Conservation (phyloP, 2,329 filamentous ascomycete species). For the Monosporascus sp. region DNA sequence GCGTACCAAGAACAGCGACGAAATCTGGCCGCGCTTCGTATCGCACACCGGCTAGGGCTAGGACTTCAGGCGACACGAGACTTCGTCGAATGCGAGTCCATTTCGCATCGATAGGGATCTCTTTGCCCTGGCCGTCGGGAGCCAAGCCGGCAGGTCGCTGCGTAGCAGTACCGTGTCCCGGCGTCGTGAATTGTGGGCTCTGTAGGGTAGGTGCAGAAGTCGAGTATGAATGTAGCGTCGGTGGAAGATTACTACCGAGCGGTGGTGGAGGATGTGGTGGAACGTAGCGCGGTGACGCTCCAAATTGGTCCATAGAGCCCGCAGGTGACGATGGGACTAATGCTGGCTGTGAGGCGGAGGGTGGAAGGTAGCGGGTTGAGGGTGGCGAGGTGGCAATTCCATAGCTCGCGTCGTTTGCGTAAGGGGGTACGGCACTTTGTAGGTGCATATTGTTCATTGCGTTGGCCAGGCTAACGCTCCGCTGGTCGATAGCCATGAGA, state of each 20-base stretch:
- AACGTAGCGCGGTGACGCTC: slow-evolving; percentile 34
- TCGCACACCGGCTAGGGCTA: slow-evolving; percentile 48
- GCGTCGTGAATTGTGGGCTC: slow-evolving; percentile 7
- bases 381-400: slow-evolving; percentile 31
- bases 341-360: slow-evolving; percentile 28
- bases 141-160: slow-evolving; percentile 36
- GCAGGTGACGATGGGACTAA: slow-evolving; percentile 28
- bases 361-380: slow-evolving; percentile 25
- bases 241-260: slow-evolving; percentile 28
- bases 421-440: slow-evolving; percentile 22
- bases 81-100: slow-evolving; percentile 55
- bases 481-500: slow-evolving; percentile 41
- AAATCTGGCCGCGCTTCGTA: slow-evolving; percentile 57
- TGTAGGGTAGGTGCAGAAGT: slow-evolving; percentile 20
- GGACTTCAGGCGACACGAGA: slow-evolving; percentile 52
- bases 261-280: slow-evolving; percentile 30
- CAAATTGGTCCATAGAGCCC: slow-evolving; percentile 18
- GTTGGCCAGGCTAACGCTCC: slow-evolving; percentile 33
- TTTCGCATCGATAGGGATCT: slow-evolving; percentile 50
- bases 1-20: slow-evolving; percentile 53
- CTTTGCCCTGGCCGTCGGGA: slow-evolving; percentile 51
- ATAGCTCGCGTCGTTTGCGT: slow-evolving; percentile 23
- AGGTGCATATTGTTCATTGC: slow-evolving; percentile 38
- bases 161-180: slow-evolving; percentile 10
- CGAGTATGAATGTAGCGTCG: slow-evolving; percentile 14